phyloP scores from a whole-genome alignment of 208 protist genomes.

The Leishmania tropica region DNA sequence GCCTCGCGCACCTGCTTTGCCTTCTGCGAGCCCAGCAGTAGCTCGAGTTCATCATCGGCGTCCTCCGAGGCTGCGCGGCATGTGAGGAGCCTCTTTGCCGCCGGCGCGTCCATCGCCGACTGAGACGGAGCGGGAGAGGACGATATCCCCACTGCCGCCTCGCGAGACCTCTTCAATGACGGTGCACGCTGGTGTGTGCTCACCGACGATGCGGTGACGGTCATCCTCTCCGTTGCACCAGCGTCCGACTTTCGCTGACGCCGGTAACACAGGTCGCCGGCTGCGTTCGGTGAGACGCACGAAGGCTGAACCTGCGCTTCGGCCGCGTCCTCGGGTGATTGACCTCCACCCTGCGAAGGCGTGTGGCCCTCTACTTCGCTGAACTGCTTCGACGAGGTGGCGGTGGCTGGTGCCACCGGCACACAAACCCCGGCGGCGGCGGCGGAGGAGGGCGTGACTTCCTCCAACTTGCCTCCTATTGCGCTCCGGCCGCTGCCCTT shows the following conservation, averaged over 20 bases:
- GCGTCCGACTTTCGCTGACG: neutral
- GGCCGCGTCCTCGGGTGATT: slow-evolving; percentile 8
- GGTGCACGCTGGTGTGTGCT: neutral
- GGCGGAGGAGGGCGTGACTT: neutral
- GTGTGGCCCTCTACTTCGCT: neutral
- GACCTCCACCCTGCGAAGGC: neutral
- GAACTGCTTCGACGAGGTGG: neutral
- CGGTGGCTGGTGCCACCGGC: neutral
- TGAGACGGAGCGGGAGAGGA: slow-evolving; percentile 6
- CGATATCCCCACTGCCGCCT: neutral
- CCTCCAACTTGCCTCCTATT: neutral
- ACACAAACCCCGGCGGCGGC: neutral
- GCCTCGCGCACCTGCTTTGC: slow-evolving; percentile 40
- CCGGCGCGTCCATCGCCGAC: neutral
- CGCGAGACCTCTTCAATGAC: slow-evolving; percentile 6
- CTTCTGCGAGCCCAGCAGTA: slow-evolving; percentile 69
- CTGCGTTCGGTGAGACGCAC: slow-evolving; percentile 4
- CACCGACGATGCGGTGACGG: neutral
- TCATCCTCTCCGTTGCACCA: neutral
- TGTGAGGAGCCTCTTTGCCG: slow-evolving; percentile 16
- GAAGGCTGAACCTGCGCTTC: neutral
- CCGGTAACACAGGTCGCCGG: neutral
- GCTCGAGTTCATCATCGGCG: slow-evolving; percentile 75
- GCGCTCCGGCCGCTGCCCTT: slow-evolving; percentile 5
- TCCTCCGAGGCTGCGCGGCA: slow-evolving; percentile 10